Evolutionary conservation across 1,284 basidiomycete species (phyloP), one percentile per base, ranked within the genome.

Genomic region (Ganoderma multipileum): DNA sequence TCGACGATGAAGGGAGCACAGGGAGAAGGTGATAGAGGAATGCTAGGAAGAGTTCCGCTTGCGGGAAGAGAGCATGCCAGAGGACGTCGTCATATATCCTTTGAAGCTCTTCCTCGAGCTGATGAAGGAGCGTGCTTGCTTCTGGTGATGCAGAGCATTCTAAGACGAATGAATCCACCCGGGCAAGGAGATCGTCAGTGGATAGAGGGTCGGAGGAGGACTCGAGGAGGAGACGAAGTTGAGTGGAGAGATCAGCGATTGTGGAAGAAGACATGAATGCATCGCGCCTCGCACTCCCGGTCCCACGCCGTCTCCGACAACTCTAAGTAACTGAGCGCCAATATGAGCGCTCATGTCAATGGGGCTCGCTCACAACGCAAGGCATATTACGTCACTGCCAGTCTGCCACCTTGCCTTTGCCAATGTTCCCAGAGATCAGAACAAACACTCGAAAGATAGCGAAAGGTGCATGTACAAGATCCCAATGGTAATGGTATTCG

Each of bases 31-130:
- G 88, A 71, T 86, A 83, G 8, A 94, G 83, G 28, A 92, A 84
- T 23, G 85, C 83, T 14, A 95, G 83, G 74, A 94, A 89, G 18
- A 88, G 78, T 73, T 92, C 89, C 5, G 82, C 85, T 74, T 91
- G 89, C n/a, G 82, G 83, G 58, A 86, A 80, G 39, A 83, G 85
- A 12, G 86, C 84, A 74, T 91, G 89, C 77, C 91, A 88, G 68
- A 91, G 84, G 64, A 84, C 81, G 63, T 91, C 87, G 74, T 86
- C 82, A 79, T 89, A 85, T 58, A 92, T 83, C 41, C 80, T 79
- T 69, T 91, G 89, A 14, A 94, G 83, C 67, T 92, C 88, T 71
- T 91, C 87, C 74, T 93, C 90, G 42, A 91, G 80, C 55, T 86
- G 82, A 68, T 76, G 77, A 18, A 89, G 78, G n/a, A 84, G 77